Percentiles rank a stretch among this genome's conserved stretches.
Evolutionary conservation across 2,329 filamentous ascomycete species (phyloP).

Genomic region (Venturia aucupariae): DNA sequence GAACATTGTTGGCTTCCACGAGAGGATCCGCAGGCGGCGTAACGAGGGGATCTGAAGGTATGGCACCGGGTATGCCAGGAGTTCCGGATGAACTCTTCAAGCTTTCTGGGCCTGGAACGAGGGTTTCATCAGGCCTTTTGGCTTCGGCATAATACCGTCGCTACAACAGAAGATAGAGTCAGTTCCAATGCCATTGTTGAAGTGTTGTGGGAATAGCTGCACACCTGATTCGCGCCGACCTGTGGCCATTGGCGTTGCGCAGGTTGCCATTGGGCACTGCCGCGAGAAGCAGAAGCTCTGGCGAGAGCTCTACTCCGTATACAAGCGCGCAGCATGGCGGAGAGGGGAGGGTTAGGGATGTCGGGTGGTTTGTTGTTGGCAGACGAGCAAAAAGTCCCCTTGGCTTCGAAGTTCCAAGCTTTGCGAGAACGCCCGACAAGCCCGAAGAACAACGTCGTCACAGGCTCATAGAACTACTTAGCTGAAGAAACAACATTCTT

Average conservation of each 20-base stretch:
- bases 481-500: not conserved
- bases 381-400: slow-evolving; percentile 1
- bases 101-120: slow-evolving; percentile 11
- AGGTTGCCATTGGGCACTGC: slow-evolving; percentile 10
- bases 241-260: not conserved
- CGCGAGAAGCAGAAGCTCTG: slow-evolving; percentile 8
- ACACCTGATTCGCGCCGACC: not conserved
- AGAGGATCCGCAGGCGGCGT: not conserved
- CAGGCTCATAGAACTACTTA: not conserved
- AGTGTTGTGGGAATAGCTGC: not conserved
- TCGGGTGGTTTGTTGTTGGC: not conserved
- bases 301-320: slow-evolving; percentile 10
- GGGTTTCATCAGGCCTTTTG: slow-evolving; percentile 13
- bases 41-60: slow-evolving; percentile 11
- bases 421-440: not conserved
- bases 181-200: not conserved
- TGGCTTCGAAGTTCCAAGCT: not conserved
- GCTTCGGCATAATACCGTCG: slow-evolving; percentile 7
- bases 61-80: not conserved
- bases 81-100: not conserved
- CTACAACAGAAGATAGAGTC: not conserved
- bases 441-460: not conserved
- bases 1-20: slow-evolving; percentile 9
- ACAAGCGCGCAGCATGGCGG: slow-evolving; percentile 10
- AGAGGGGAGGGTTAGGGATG: not conserved